phyloP scores from a whole-genome alignment of 306 rosid species.

The Rosa multiflora region DNA sequence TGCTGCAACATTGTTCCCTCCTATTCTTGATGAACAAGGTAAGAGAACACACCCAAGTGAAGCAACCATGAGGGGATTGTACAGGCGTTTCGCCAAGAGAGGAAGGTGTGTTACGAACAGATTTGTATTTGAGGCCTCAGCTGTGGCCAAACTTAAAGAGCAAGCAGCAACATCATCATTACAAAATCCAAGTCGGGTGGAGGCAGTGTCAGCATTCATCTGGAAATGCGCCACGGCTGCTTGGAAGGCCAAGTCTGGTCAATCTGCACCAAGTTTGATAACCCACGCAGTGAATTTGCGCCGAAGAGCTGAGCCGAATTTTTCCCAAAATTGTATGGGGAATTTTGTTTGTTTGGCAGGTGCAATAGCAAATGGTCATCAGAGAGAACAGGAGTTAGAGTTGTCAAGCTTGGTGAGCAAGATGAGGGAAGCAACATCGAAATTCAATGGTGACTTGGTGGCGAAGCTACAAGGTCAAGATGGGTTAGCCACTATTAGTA shows the following conservation, averaged over 20 bases:
- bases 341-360: conserved; percentile 5
- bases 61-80: not conserved
- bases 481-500: not conserved
- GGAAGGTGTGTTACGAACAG: not conserved
- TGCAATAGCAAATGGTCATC: not conserved
- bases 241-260: conserved; percentile 2
- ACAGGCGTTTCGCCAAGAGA: not conserved
- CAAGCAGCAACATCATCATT: not conserved
- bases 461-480: not conserved
- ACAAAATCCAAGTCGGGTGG: not conserved
- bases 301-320: not conserved
- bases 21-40: not conserved
- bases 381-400: not conserved
- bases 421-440: not conserved
- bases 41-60: not conserved
- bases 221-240: not conserved
- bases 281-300: not conserved
- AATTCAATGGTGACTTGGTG: not conserved
- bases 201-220: not conserved
- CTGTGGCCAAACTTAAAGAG: conserved; percentile 5
- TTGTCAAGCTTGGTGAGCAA: not conserved
- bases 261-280: not conserved
- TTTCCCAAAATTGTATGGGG: not conserved
- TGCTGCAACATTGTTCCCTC: conserved; percentile 5
- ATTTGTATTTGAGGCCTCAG: not conserved